phyloP scores from a whole-genome alignment of 140 eudicot genomes.

The Flaveria floridana region DNA sequence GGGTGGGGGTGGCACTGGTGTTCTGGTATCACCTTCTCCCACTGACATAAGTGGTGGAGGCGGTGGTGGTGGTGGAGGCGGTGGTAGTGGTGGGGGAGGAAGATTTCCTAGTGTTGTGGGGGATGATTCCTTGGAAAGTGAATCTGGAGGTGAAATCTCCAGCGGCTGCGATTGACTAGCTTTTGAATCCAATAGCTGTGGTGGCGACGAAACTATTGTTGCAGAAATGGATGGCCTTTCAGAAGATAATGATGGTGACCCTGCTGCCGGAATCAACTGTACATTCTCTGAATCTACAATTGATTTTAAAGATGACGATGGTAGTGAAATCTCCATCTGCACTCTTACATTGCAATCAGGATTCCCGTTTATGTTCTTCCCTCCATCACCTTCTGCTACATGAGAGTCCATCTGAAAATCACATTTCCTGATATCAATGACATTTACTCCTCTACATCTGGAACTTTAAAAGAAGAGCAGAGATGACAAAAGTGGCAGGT shows the following conservation, averaged over 20 bases:
- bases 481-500: neutral
- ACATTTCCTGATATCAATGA: constrained; percentile 59
- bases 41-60: constrained; percentile 12
- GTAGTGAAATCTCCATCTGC: constrained; percentile 36
- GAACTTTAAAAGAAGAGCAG: constrained; percentile 39
- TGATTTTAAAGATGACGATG: constrained; percentile 37
- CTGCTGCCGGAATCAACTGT: constrained; percentile 28
- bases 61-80: constrained; percentile 16
- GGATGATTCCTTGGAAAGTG: constrained; percentile 7
- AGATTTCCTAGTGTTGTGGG: constrained; percentile 11
- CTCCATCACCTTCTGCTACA: constrained; percentile 28
- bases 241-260: constrained; percentile 26
- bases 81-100: constrained; percentile 24
- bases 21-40: constrained; percentile 1
- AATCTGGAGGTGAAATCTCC: constrained; percentile 35
- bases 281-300: constrained; percentile 27
- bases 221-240: constrained; percentile 35
- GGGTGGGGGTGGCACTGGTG: constrained; percentile 21
- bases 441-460: constrained; percentile 50
- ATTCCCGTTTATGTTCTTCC: constrained; percentile 17
- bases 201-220: constrained; percentile 27
- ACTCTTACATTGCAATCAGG: constrained; percentile 27
- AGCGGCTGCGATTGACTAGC: constrained; percentile 29
- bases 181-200: constrained; percentile 22
- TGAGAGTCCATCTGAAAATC: constrained; percentile 61